These are phyloP conservation scores for Lentinula sp. DNA, from an alignment of 768 basidiomycete genomes.

Conservation along the genomic window DNA sequence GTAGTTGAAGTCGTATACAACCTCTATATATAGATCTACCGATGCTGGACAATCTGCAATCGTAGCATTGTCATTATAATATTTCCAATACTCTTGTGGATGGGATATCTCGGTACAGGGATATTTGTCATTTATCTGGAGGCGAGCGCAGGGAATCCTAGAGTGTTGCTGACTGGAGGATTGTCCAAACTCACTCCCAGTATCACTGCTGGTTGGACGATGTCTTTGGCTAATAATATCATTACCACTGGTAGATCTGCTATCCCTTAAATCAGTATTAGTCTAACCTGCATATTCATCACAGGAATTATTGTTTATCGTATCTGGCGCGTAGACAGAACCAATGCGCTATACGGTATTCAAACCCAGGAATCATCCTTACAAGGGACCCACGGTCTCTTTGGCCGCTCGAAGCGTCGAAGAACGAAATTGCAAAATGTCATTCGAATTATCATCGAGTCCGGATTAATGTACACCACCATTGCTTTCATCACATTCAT, in stretches of 20 bases:
- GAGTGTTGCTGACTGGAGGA: background rate
- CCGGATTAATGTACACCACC: constrained; percentile 9
- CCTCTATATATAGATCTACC: constrained; percentile 7
- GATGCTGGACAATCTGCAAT: constrained; percentile 9
- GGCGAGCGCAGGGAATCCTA: background rate
- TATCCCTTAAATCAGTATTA: background rate
- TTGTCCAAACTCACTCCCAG: background rate
- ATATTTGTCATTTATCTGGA: constrained; percentile 8
- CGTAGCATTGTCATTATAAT: background rate
- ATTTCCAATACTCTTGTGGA: constrained; percentile 1
- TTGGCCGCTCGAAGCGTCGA: background rate
- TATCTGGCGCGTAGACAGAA: constrained; percentile 9
- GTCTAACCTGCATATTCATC: background rate
- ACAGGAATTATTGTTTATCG: constrained; percentile 9
- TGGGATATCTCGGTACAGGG: background rate
- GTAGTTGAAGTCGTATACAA: background rate
- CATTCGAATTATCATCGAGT: constrained; percentile 12
- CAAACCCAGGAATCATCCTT: background rate
- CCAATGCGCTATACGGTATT: constrained; percentile 1
- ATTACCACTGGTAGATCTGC: constrained; percentile 8
- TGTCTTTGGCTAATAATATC: constrained; percentile 7
- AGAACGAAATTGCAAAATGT: constrained; percentile 7
- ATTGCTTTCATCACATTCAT: constrained; percentile 7
- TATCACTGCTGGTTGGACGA: constrained; percentile 4
- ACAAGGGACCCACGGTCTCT: background rate